Percentiles rank a stretch among this genome's conserved stretches.
phyloP scores from a whole-genome alignment of 2,329 filamentous ascomycete genomes.

The Karstenula rhodostoma region DNA sequence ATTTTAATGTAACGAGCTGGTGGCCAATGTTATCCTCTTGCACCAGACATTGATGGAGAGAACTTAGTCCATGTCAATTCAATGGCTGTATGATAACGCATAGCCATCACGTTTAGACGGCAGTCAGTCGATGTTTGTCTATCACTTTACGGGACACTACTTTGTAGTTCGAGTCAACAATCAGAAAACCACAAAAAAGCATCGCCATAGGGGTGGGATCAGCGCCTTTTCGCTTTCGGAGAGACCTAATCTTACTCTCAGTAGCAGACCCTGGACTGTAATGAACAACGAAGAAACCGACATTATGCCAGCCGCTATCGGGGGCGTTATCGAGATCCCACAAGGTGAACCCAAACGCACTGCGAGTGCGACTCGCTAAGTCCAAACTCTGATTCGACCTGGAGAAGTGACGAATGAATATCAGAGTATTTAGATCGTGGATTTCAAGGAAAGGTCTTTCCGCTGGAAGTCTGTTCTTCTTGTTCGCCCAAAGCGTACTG shows the following conservation, averaged over 20 bases:
- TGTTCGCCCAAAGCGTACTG: background rate
- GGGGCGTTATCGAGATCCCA: background rate
- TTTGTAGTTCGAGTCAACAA: too few species aligned
- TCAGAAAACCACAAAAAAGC: too few species aligned
- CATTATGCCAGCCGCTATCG: background rate
- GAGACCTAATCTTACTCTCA: background rate
- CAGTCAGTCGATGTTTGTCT: too few species aligned
- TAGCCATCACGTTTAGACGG: too few species aligned
- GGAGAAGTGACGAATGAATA: constrained; percentile 3
- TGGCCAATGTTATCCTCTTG: too few species aligned
- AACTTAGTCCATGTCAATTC: too few species aligned
- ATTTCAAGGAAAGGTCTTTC: background rate
- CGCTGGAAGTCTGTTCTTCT: background rate
- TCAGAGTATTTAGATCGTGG: background rate
- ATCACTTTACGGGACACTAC: too few species aligned
- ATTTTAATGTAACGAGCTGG: too few species aligned
- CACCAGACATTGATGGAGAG: too few species aligned
- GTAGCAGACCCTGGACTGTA: background rate
- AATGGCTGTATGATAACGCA: too few species aligned
- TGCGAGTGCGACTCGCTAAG: constrained; percentile 7
- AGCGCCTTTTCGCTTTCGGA: background rate
- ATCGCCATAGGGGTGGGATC: background rate
- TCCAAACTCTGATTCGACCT: background rate
- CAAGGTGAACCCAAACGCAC: constrained; percentile 5
- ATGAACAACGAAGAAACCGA: background rate